Percentiles rank a stretch among this genome's conserved stretches.
Evolutionary conservation across 768 basidiomycete genomes (phyloP).

Genomic region (Lactifluus subvellereus): DNA sequence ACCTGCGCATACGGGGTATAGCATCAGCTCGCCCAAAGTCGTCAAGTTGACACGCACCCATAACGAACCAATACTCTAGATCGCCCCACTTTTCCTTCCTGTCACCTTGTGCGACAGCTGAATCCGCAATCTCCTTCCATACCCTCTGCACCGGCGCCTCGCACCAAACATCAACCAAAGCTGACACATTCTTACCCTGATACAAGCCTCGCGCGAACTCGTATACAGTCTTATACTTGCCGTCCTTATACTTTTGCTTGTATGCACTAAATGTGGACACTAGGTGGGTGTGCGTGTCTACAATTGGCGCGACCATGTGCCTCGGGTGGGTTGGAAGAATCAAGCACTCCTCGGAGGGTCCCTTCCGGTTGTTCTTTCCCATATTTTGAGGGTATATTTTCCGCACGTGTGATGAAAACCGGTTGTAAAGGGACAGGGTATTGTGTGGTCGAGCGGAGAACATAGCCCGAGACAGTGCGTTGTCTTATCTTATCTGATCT

Average conservation of each 20-base stretch:
- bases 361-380: conserved; percentile 24
- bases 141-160: conserved; percentile 60
- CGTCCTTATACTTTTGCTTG: conserved; percentile 52
- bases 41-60: conserved; percentile 42
- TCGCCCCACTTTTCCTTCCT: conserved; percentile 54
- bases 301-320: conserved; percentile 37
- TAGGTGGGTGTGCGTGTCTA: conserved; percentile 87
- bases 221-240: conserved; percentile 48
- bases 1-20: conserved; percentile 35
- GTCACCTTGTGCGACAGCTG: conserved; percentile 48
- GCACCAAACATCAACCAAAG: conserved; percentile 85
- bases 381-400: not conserved
- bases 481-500: conserved; percentile 1
- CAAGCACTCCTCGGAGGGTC: conserved; percentile 17
- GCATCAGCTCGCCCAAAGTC: not conserved
- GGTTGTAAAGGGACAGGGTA: not conserved
- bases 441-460: not conserved
- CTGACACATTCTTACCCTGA: conserved; percentile 47
- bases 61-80: conserved; percentile 76
- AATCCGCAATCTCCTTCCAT: conserved; percentile 73
- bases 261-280: conserved; percentile 66
- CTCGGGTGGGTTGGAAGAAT: conserved; percentile 18
- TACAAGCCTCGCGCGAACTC: conserved; percentile 67
- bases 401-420: not conserved
- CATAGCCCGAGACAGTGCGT: not conserved